Conservation (phyloP, 228 moss, liverwort and hornwort species). For the Sphagnum magellanicum region DNA sequence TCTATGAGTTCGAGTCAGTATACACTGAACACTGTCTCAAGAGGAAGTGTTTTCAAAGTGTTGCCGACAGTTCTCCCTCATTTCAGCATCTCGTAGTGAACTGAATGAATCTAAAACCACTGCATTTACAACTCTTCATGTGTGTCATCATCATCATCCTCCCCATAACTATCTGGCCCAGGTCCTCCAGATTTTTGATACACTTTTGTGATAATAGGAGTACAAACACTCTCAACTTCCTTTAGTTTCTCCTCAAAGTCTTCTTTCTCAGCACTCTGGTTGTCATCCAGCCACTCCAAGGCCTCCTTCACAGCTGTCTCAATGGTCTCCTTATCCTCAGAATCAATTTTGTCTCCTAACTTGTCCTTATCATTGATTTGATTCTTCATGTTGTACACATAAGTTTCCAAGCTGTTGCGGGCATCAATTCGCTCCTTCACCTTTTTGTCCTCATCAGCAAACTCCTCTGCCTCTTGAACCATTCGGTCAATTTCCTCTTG, state of each 20-base stretch:
- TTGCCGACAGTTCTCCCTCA: too few species aligned
- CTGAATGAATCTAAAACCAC: too few species aligned
- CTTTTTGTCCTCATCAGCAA: constrained; percentile 65
- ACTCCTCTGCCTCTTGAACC: constrained; percentile 64
- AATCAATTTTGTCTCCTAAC: constrained; percentile 53
- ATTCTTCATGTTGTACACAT: constrained; percentile 74
- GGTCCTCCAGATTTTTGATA: constrained; percentile 34
- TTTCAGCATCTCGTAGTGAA: too few species aligned
- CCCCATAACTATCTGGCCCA: not conserved
- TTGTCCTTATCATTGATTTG: constrained; percentile 40
- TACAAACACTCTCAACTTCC: constrained; percentile 50
- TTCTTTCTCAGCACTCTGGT: constrained; percentile 58
- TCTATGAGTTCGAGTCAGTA: too few species aligned
- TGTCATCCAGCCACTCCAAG: constrained; percentile 60
- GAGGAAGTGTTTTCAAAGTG: too few species aligned
- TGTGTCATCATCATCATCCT: constrained; percentile 39
- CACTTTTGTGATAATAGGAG: constrained; percentile 48
- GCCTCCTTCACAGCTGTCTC: constrained; percentile 61
- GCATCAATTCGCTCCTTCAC: constrained; percentile 67
- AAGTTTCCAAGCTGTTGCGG: constrained; percentile 54
- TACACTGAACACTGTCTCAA: too few species aligned
- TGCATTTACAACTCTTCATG: constrained; percentile 43
- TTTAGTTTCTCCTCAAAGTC: constrained; percentile 58
- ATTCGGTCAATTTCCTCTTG: constrained; percentile 60
- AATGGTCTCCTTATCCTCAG: constrained; percentile 56